These are phyloP conservation scores for Solanum phureja DNA, from an alignment of 257 asterid genomes.

Conservation along the genomic window DNA sequence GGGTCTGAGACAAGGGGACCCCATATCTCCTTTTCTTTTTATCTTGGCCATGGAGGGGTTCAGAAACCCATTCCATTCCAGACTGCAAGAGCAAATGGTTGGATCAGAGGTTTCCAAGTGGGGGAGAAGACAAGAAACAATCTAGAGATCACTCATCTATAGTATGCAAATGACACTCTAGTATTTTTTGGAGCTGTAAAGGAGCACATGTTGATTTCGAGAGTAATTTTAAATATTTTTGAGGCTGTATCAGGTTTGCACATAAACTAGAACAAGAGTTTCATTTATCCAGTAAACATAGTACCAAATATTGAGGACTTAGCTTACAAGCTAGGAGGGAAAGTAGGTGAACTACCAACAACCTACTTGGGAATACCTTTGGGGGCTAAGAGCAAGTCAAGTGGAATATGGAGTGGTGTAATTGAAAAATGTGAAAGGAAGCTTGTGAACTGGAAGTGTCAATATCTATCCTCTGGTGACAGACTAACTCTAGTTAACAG, in stretches of 20 bases:
- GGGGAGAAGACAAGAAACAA: too few species aligned
- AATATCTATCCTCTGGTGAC: background rate
- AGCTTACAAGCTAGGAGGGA: background rate
- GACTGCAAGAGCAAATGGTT: too few species aligned
- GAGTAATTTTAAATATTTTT: background rate
- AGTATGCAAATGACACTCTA: too few species aligned
- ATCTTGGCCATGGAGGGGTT: too few species aligned
- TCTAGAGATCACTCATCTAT: too few species aligned
- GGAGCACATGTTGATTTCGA: background rate
- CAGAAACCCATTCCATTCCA: too few species aligned
- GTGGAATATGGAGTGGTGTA: background rate
- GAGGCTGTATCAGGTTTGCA: background rate
- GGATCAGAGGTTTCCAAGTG: too few species aligned
- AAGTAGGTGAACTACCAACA: background rate
- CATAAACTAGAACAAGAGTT: background rate
- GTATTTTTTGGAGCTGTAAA: background rate
- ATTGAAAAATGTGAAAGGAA: background rate
- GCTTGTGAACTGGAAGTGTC: background rate
- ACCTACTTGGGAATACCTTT: background rate
- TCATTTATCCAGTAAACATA: background rate
- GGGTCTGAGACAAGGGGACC: too few species aligned
- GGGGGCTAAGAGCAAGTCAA: background rate
- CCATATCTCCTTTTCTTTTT: too few species aligned
- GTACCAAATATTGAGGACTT: background rate
- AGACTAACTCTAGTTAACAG: background rate